Base-by-base conservation (phyloP, 2,329 filamentous ascomycete genomes). In the Hypoxylon sp. region DNA sequence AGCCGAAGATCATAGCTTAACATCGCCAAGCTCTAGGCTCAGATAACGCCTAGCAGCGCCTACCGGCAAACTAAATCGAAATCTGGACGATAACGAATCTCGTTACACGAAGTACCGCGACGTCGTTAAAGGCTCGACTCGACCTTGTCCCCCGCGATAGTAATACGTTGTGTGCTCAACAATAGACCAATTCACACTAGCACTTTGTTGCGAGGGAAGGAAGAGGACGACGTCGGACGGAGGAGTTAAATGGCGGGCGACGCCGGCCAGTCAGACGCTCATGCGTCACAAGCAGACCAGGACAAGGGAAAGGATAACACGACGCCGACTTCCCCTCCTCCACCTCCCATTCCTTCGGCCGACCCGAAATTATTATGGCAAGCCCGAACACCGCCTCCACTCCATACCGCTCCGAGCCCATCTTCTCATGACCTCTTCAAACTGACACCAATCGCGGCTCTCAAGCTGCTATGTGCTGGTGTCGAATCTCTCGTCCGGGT, bases 381-480 rank as follows among this genome's bases (percentile, higher is more conserved):
- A 50, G 76, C 75, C 11, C 76, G 72, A 68, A 76, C 79, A 19
- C 76, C 79, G 6, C 83, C 84, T 10, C 81, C 82, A 21, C 79
- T 82, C n/a, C 82, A 83, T 44, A 76, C 80, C n/a, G 81, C 81
- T 3, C 80, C 70, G 78, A 84, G 73, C 75, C 78, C 65, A 68
- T 76, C 62, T 72, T 82, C 69, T 65, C 85, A 92, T 79, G 91
- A 94, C 77, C 86, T 97, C 68, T 92, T 92, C 80, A 87, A 87
- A 56, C 85, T 98, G 66, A 83, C 89, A 0, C 89, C 93, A 2
- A 84, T 91, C 56, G 89, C 89, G 1, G 94, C 94, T 4, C 86
- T 98, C 75, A 92, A 91, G 75, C 83, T 97, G 70, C 86, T 98
- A n/a, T 90, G 90, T 72, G 85, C 88, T 42, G 88, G 88, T 64